These are phyloP conservation scores for Hansenula lynferdii DNA, from an alignment of 1,139 yeast species.

Conservation along the genomic window DNA sequence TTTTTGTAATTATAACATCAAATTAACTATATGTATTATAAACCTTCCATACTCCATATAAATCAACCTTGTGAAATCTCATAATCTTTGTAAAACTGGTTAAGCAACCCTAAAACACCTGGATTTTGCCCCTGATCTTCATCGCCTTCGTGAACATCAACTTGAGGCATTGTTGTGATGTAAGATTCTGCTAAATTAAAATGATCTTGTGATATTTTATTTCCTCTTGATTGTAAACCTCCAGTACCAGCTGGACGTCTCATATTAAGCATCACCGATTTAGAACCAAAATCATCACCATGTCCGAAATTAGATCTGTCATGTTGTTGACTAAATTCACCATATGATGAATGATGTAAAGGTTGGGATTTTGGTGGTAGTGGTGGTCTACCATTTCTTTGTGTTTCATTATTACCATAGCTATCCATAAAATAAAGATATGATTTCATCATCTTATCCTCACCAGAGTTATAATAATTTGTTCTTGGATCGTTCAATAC, in stretches of 20 bases:
- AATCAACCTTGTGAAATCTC: constrained; percentile 20
- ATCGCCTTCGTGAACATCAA: constrained; percentile 25
- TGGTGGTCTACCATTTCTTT: constrained; percentile 27
- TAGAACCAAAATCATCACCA: constrained; percentile 2
- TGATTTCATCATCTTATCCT: constrained; percentile 90
- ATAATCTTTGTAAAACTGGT: constrained; percentile 73
- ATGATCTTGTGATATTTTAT: constrained; percentile 3
- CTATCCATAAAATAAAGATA: constrained; percentile 84
- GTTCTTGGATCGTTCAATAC: constrained; percentile 24
- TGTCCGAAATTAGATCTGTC: background rate
- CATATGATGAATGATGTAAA: constrained; percentile 18
- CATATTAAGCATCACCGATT: background rate
- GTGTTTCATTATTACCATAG: constrained; percentile 48
- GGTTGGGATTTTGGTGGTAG: constrained; percentile 9
- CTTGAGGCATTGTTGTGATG: constrained; percentile 25
- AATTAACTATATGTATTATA: too few species aligned
- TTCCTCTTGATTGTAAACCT: background rate
- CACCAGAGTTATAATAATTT: constrained; percentile 49
- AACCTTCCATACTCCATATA: background rate
- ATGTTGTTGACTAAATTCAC: constrained; percentile 6
- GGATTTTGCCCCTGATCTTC: constrained; percentile 39
- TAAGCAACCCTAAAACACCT: constrained; percentile 80
- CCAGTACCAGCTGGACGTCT: background rate
- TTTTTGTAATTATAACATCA: too few species aligned
- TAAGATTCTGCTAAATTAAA: constrained; percentile 23